These are phyloP conservation scores for Cantharellus anzutake DNA, from an alignment of 768 basidiomycete genomes.

Conservation along the genomic window DNA sequence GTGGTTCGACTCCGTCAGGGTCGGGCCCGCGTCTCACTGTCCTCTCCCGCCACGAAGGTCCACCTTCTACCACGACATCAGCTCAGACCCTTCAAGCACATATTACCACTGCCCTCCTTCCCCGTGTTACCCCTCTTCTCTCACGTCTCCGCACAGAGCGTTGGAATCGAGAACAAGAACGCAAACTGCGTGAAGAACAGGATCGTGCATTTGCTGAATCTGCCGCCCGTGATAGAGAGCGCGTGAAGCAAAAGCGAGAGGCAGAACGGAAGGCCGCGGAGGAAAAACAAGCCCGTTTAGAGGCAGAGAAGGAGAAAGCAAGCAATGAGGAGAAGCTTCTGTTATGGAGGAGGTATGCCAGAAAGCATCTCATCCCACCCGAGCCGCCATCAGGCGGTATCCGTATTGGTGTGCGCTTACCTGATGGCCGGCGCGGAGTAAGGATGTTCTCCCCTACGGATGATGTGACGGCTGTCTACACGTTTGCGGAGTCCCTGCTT, in stretches of 20 bases:
- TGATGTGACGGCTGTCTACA: conserved; percentile 46
- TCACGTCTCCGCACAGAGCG: conserved; percentile 31
- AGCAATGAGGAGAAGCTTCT: conserved; percentile 5
- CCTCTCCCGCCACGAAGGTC: conserved; percentile 70
- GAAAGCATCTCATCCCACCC: conserved; percentile 23
- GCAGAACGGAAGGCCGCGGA: conserved; percentile 23
- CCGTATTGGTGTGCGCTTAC: conserved; percentile 39
- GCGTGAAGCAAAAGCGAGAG: conserved; percentile 35
- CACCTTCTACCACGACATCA: conserved; percentile 38
- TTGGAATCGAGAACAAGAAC: conserved; percentile 19
- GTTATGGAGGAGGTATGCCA: conserved; percentile 9
- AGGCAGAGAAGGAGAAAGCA: conserved; percentile 14
- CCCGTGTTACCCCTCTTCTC: conserved; percentile 64
- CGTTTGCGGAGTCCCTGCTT: conserved; percentile 46
- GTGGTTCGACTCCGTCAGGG: conserved; percentile 15
- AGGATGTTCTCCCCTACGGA: conserved; percentile 32
- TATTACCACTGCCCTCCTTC: conserved; percentile 51
- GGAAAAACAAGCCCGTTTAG: conserved; percentile 15
- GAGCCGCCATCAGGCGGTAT: conserved; percentile 23
- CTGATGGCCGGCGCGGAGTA: conserved; percentile 31
- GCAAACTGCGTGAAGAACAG: conserved; percentile 51
- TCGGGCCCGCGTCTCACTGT: conserved; percentile 43
- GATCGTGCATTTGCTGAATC: conserved; percentile 59
- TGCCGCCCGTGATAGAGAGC: conserved; percentile 44
- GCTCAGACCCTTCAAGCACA: conserved; percentile 43